Percentiles rank a stretch among this genome's conserved stretches.
These are phyloP conservation scores for Leucoagaricus sp. DNA, from an alignment of 1,284 basidiomycete genomes.

Conservation along the genomic window DNA sequence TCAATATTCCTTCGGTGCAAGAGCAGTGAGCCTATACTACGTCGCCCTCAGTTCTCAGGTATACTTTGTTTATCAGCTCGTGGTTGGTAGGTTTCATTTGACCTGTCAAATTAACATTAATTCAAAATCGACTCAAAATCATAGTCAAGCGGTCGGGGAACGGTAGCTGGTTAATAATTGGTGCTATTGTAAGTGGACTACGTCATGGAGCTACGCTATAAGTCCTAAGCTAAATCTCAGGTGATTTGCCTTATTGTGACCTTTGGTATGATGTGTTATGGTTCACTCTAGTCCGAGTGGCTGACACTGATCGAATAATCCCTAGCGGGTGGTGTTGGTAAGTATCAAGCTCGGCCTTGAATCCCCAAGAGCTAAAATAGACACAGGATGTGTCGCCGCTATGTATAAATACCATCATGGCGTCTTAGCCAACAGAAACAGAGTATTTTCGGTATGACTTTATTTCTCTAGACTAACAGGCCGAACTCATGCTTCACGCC, in stretches of 20 bases:
- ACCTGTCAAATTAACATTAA: background rate
- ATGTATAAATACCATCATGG: constrained; percentile 33
- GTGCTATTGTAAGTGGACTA: constrained; percentile 19
- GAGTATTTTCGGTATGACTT: constrained; percentile 32
- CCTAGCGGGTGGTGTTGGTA: constrained; percentile 26
- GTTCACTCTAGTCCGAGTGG: background rate
- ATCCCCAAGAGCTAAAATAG: background rate
- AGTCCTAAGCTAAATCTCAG: background rate
- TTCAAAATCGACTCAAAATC: background rate
- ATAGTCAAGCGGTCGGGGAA: constrained; percentile 25
- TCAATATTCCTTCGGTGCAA: background rate
- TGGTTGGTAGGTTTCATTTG: constrained; percentile 27
- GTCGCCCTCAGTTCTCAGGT: constrained; percentile 37
- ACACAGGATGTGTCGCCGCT: constrained; percentile 23
- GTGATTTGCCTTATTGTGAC: background rate
- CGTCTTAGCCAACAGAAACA: constrained; percentile 30
- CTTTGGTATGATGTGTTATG: background rate
- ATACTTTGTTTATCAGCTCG: constrained; percentile 43
- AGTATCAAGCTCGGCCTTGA: background rate
- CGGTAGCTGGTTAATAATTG: constrained; percentile 23
- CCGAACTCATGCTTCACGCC: background rate
- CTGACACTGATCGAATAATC: background rate
- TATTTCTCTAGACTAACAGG: background rate
- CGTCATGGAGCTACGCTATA: background rate
- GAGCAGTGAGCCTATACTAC: background rate